phyloP scores from a whole-genome alignment of 805 yeast genomes.

The Citeromyces nyonsensis region DNA sequence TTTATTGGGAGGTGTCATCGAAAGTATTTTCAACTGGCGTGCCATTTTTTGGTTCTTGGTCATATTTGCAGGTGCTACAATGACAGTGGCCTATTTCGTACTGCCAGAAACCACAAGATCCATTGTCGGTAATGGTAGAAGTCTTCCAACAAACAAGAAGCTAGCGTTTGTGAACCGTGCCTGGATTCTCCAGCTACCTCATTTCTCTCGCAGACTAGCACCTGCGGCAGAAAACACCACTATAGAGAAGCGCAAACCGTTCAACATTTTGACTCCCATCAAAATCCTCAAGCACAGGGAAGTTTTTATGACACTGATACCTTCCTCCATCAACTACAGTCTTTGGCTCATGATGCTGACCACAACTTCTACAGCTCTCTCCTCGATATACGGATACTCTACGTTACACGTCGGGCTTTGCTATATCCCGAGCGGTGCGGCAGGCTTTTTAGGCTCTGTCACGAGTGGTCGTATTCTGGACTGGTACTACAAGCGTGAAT shows the following conservation, averaged over 20 bases:
- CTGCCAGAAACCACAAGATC: constrained; percentile 24
- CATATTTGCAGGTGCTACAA: constrained; percentile 35
- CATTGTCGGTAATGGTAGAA: constrained; percentile 18
- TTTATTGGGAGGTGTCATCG: constrained; percentile 32
- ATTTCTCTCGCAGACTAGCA: background rate
- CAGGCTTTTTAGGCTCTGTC: constrained; percentile 43
- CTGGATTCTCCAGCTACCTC: constrained; percentile 3
- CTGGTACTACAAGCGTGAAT: constrained; percentile 22
- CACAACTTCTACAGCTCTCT: constrained; percentile 35
- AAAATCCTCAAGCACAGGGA: constrained; percentile 25
- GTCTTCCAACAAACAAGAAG: constrained; percentile 1
- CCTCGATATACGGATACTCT: constrained; percentile 26
- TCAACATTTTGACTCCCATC: constrained; percentile 17
- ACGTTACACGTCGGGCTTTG: constrained; percentile 43
- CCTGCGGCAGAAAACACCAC: constrained; percentile 1
- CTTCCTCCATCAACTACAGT: constrained; percentile 44
- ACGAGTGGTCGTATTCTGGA: constrained; percentile 36
- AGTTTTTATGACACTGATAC: constrained; percentile 28
- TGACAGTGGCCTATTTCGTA: constrained; percentile 13
- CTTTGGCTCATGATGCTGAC: constrained; percentile 51
- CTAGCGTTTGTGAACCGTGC: background rate
- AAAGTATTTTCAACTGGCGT: constrained; percentile 36
- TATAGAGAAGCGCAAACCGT: constrained; percentile 1
- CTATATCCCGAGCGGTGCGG: constrained; percentile 53
- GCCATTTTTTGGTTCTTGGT: constrained; percentile 52